Evolutionary conservation across 768 basidiomycete genomes (phyloP).

Genomic region (Amanita pallidorosea): DNA sequence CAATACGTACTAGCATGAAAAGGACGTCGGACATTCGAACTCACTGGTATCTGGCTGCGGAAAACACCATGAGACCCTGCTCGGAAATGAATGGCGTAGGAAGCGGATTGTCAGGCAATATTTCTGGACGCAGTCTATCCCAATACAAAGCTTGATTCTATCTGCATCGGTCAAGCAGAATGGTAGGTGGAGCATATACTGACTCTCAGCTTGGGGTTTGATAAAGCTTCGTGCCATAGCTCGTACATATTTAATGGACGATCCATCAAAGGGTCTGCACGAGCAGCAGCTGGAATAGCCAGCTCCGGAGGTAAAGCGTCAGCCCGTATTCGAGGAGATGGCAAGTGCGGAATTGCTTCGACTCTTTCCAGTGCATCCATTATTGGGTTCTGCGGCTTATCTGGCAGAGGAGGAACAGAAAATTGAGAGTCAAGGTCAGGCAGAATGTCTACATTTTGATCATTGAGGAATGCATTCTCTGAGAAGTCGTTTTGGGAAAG

Average conservation of each 20-base stretch:
- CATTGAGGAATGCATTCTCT: background rate
- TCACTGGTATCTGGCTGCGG: constrained; percentile 52
- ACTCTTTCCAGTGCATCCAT: constrained; percentile 40
- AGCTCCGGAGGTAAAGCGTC: constrained; percentile 19
- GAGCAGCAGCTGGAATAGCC: constrained; percentile 11
- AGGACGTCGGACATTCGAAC: constrained; percentile 12
- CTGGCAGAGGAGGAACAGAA: constrained; percentile 52
- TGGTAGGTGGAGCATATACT: constrained; percentile 9
- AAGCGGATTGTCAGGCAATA: constrained; percentile 15
- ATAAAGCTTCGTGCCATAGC: constrained; percentile 11
- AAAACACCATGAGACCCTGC: constrained; percentile 40
- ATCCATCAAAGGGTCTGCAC: background rate
- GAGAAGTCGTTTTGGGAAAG: constrained; percentile 1
- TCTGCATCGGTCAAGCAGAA: constrained; percentile 4
- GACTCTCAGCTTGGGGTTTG: background rate
- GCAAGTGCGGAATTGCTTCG: constrained; percentile 10
- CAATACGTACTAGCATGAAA: constrained; percentile 2
- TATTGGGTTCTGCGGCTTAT: constrained; percentile 74
- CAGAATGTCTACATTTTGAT: constrained; percentile 15
- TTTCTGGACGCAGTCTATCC: constrained; percentile 40
- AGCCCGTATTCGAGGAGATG: constrained; percentile 6
- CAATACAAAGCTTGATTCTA: constrained; percentile 50
- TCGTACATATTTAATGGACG: background rate
- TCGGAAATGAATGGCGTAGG: constrained; percentile 60
- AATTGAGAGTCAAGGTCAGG: constrained; percentile 36